phyloP scores from a whole-genome alignment of 73 alveolate genomes.

The Paraurostyla sp. region DNA sequence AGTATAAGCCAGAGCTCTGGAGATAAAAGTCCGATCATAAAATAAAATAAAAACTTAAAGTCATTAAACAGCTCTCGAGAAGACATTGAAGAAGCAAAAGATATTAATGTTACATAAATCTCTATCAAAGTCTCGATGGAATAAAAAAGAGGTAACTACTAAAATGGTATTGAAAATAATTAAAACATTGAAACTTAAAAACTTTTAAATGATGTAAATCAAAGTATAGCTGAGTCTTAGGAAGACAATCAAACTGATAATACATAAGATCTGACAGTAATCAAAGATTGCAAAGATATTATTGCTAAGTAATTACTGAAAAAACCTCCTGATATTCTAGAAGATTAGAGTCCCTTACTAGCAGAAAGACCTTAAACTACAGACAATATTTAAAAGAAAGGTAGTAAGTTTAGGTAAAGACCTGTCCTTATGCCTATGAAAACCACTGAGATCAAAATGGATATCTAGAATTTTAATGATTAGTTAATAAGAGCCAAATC shows the following conservation, averaged over 20 bases:
- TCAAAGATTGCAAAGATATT: background rate
- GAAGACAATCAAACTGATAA: no score
- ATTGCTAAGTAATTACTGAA: background rate
- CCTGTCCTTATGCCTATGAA: background rate
- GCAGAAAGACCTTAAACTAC: background rate
- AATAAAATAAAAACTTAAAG: background rate
- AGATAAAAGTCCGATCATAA: no score
- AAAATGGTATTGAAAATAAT: background rate
- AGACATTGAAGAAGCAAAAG: constrained; percentile 27
- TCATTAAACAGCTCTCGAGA: constrained; percentile 4
- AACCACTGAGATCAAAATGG: constrained; percentile 25
- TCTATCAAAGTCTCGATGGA: constrained; percentile 26
- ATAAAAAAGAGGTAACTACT: background rate
- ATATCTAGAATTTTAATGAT: background rate
- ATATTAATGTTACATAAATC: constrained; percentile 9
- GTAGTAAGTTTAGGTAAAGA: background rate
- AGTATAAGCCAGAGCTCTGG: background rate
- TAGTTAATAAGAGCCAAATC: constrained; percentile 10
- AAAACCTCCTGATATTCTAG: background rate
- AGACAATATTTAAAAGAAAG: background rate
- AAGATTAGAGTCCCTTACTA: background rate
- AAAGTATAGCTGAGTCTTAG: no score
- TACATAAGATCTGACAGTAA: background rate
- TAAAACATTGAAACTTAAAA: background rate
- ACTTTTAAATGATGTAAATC: background rate